Percentiles rank a stretch among this genome's conserved stretches.
These are phyloP conservation scores for Trametes meyenii DNA, from an alignment of 768 basidiomycete species.

Conservation along the genomic window DNA sequence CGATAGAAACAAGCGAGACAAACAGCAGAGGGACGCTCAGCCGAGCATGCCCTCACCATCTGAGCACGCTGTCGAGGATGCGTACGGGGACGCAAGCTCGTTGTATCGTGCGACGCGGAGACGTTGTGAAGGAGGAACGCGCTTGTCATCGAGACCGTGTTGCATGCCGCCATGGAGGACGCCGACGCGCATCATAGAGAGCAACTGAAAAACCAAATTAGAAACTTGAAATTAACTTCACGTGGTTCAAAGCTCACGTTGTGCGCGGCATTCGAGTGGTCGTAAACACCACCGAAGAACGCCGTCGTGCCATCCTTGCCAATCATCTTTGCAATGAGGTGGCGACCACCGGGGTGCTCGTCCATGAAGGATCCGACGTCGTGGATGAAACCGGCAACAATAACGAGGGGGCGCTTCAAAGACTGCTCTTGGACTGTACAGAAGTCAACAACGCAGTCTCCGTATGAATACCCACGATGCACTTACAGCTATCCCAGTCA, in stretches of 20 bases:
- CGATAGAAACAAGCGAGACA: not conserved
- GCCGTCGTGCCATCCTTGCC: conserved; percentile 92
- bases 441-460: not conserved
- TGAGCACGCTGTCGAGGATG: conserved; percentile 38
- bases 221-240: not conserved
- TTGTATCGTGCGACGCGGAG: conserved; percentile 45
- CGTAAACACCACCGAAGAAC: conserved; percentile 92
- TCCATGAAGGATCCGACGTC: conserved; percentile 84
- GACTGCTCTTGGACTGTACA: conserved; percentile 75
- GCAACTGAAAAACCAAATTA: conserved; percentile 35
- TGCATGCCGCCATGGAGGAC: conserved; percentile 56
- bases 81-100: conserved; percentile 39
- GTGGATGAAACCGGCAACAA: conserved; percentile 92
- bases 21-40: conserved; percentile 20
- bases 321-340: conserved; percentile 80
- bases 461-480: not conserved
- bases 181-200: conserved; percentile 66
- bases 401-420: conserved; percentile 76
- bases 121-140: conserved; percentile 52
- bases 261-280: conserved; percentile 87
- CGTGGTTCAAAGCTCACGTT: conserved; percentile 51
- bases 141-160: conserved; percentile 50
- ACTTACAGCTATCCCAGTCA: conserved; percentile 84
- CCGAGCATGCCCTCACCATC: conserved; percentile 39
- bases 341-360: conserved; percentile 90